phyloP scores from a whole-genome alignment of 2,329 filamentous ascomycete species.

The Fusarium coicis region DNA sequence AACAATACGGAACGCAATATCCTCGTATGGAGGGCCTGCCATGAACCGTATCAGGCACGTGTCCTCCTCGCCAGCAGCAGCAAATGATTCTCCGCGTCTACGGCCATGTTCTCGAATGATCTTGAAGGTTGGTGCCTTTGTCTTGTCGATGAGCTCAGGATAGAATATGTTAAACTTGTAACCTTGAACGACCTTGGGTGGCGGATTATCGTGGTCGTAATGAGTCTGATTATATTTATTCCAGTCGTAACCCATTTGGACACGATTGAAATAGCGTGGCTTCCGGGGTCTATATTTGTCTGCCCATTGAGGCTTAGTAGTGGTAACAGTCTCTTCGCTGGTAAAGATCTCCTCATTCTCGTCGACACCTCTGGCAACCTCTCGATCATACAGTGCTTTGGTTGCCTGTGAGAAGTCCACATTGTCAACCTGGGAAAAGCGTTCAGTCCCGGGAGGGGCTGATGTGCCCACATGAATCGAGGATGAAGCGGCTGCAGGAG shows the following conservation, averaged over 20 bases:
- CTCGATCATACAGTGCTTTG: conserved; percentile 89
- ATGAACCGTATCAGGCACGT: conserved; percentile 97
- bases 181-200: conserved; percentile 96
- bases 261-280: conserved; percentile 95
- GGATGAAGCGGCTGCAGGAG: conserved; percentile 26
- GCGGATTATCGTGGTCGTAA: conserved; percentile 98
- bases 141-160: conserved; percentile 94
- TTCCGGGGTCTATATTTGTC: conserved; percentile 89
- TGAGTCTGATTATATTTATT: conserved; percentile 99
- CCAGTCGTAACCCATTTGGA: conserved; percentile 99
- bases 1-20: conserved; percentile 96
- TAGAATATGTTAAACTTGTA: conserved; percentile 99
- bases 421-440: conserved; percentile 75
- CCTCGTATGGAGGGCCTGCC: conserved; percentile 94
- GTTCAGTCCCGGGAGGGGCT: conserved; percentile 66
- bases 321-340: conserved; percentile 77
- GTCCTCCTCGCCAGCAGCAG: conserved; percentile 93
- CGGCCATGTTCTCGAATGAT: conserved; percentile 94
- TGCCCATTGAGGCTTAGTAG: conserved; percentile 79
- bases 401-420: conserved; percentile 89
- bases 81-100: conserved; percentile 89
- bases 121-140: conserved; percentile 93
- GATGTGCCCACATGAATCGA: conserved; percentile 46
- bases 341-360: conserved; percentile 98
- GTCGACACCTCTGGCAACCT: conserved; percentile 88